phyloP scores from a whole-genome alignment of 306 rosid species.

The Urtica urens region DNA sequence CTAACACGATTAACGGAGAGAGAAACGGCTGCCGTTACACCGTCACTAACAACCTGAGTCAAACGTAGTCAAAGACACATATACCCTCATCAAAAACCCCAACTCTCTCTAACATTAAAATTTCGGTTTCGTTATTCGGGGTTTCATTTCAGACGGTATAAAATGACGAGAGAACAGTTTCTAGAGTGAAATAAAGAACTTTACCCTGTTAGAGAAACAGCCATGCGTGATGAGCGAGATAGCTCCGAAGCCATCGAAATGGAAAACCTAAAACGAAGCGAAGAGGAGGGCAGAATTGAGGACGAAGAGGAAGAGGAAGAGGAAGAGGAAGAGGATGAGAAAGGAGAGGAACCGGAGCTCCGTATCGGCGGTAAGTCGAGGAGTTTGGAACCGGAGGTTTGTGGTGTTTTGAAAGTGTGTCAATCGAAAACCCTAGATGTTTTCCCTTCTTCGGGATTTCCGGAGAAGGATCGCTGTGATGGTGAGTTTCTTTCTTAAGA shows the following conservation, averaged over 20 bases:
- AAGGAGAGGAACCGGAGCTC: constrained; percentile 3
- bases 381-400: constrained; percentile 3
- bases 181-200: constrained; percentile 5
- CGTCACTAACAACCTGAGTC: constrained; percentile 45
- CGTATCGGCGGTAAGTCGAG: constrained; percentile 15
- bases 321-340: constrained; percentile 12
- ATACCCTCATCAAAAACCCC: constrained; percentile 19
- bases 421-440: constrained; percentile 54
- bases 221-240: constrained; percentile 37
- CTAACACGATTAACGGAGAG: constrained; percentile 22
- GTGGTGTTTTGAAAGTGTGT: constrained; percentile 7
- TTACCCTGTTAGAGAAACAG: constrained; percentile 33
- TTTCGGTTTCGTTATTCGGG: constrained; percentile 11
- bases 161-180: constrained; percentile 19
- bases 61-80: constrained; percentile 52
- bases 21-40: constrained; percentile 25
- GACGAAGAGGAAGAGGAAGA: constrained; percentile 18
- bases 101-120: constrained; percentile 11
- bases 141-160: constrained; percentile 21
- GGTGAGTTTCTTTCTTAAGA: constrained; percentile 33
- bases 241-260: constrained; percentile 22
- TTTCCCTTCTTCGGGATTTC: constrained; percentile 18
- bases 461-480: constrained; percentile 23
- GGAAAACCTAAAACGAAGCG: constrained; percentile 14
- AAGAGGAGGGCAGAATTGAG: constrained; percentile 4